Percentiles rank a stretch among this genome's conserved stretches.
Evolutionary conservation across 2,329 filamentous ascomycete species (phyloP).

Genomic region (Plenodomus biglobosus): DNA sequence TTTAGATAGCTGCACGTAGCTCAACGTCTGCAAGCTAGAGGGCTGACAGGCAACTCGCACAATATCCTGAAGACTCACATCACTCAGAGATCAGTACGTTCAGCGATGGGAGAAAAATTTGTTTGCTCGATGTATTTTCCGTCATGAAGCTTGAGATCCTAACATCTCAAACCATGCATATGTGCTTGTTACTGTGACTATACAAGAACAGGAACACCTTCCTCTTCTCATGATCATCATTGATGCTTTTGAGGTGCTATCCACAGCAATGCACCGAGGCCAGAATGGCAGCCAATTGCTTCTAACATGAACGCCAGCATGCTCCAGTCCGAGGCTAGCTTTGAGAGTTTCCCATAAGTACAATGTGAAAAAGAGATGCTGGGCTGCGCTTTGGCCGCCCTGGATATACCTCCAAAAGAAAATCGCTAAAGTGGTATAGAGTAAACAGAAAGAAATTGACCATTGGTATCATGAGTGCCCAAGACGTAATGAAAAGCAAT

Average conservation of each 20-base stretch:
- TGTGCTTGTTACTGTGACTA: constrained; percentile 12
- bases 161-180: constrained; percentile 7
- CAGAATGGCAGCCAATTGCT: constrained; percentile 6
- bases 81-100: neutral
- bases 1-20: too few species aligned
- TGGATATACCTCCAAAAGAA: constrained; percentile 63
- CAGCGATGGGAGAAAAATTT: neutral
- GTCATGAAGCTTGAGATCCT: constrained; percentile 5
- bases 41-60: too few species aligned
- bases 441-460: constrained; percentile 26
- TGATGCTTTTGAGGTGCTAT: constrained; percentile 10
- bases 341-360: constrained; percentile 7
- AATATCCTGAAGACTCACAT: too few species aligned
- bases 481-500: constrained; percentile 24
- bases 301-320: constrained; percentile 13
- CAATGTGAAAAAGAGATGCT: constrained; percentile 8
- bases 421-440: constrained; percentile 49
- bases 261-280: constrained; percentile 11
- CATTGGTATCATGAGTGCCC: constrained; percentile 39
- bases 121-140: constrained; percentile 9
- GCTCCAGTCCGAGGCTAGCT: constrained; percentile 7
- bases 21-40: too few species aligned
- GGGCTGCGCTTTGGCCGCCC: neutral
- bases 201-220: constrained; percentile 20
- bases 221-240: constrained; percentile 3